A percentile compares a stretch with the other conserved stretches of the same genome.
These are phyloP conservation scores for Mycena capillaripes DNA, from an alignment of 768 basidiomycete genomes.

Conservation along the genomic window DNA sequence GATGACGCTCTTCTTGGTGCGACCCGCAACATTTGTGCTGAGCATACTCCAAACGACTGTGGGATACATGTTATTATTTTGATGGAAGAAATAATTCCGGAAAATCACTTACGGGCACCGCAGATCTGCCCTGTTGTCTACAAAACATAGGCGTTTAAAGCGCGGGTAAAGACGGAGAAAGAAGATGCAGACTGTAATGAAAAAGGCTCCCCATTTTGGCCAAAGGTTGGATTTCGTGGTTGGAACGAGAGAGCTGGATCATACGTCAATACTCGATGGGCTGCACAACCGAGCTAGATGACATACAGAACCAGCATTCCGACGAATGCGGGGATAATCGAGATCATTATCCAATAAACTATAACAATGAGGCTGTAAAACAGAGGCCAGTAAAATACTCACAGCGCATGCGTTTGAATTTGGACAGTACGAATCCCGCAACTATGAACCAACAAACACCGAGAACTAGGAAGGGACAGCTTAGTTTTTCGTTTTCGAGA, in stretches of 20 bases:
- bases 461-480: not conserved
- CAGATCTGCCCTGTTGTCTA: constrained; percentile 2
- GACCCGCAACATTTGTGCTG: constrained; percentile 10
- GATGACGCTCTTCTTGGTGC: constrained; percentile 8
- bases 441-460: constrained; percentile 8
- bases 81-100: not conserved
- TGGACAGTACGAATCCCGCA: not conserved
- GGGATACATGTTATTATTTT: too few species aligned
- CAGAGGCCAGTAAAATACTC: not conserved
- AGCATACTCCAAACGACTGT: constrained; percentile 15
- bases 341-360: constrained; percentile 13
- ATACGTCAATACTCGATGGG: not conserved
- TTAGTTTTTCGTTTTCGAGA: not conserved
- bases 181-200: not conserved
- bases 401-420: constrained; percentile 4
- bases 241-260: not conserved
- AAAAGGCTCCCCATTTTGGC: constrained; percentile 14
- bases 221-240: not conserved
- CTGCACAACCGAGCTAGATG: too few species aligned
- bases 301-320: constrained; percentile 1
- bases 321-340: constrained; percentile 3
- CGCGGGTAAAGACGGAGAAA: too few species aligned
- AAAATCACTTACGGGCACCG: not conserved
- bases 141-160: not conserved
- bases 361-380: too few species aligned